These are phyloP conservation scores for Pseudisothecium myosuroides DNA, from an alignment of 225 moss, liverwort and hornwort species.

Conservation along the genomic window DNA sequence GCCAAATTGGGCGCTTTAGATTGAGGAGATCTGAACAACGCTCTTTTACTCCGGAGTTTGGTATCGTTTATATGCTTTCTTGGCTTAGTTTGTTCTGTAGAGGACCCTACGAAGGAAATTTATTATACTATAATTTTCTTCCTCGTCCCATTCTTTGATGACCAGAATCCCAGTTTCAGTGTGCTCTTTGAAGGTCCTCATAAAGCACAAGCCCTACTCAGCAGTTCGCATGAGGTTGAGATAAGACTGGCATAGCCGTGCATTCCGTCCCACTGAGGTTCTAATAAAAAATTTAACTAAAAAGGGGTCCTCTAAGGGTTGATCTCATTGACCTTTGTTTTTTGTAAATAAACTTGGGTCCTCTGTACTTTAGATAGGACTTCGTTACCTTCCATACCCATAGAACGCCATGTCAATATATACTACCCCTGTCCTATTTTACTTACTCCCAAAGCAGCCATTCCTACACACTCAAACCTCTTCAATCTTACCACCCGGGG, in stretches of 20 bases:
- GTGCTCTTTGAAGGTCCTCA: not conserved
- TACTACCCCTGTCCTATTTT: not conserved
- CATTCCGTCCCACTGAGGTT: not conserved
- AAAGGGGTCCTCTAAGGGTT: not conserved
- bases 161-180: not conserved
- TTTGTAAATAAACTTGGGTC: not conserved
- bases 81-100: not conserved
- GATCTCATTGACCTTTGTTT: not conserved
- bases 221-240: not conserved
- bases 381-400: not conserved
- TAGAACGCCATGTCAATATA: not conserved
- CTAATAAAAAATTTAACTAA: not conserved
- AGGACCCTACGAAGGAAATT: not conserved
- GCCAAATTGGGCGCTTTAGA: not conserved
- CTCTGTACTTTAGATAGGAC: not conserved
- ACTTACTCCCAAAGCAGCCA: not conserved
- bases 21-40: not conserved
- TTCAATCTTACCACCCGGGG: not conserved
- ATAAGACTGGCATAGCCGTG: not conserved
- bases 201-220: not conserved
- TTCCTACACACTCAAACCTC: not conserved
- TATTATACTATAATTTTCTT: not conserved
- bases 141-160: not conserved
- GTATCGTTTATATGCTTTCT: not conserved
- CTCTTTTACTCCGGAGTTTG: not conserved